A percentile compares a stretch with the other conserved stretches of the same genome.
Evolutionary conservation across 1,139 yeast genomes (phyloP).

Genomic region (Protomyces inundatus): DNA sequence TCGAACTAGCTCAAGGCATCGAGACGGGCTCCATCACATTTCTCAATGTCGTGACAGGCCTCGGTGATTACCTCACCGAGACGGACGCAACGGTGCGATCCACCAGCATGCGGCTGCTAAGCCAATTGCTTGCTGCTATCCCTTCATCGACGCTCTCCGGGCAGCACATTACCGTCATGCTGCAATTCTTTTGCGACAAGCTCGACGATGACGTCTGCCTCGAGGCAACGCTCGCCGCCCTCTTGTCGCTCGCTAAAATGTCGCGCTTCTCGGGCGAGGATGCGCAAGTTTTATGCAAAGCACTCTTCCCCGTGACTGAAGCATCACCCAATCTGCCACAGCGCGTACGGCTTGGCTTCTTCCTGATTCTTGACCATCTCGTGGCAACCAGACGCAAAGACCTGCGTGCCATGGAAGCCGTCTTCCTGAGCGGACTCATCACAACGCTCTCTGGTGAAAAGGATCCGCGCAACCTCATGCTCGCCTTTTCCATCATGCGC

Average conservation of each 20-base stretch:
- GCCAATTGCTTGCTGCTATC: neutral
- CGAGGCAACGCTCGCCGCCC: constrained; percentile 8
- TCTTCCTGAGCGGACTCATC: constrained; percentile 54
- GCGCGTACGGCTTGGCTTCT: constrained; percentile 56
- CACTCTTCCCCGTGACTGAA: constrained; percentile 6
- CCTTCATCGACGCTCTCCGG: constrained; percentile 18
- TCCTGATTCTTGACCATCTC: constrained; percentile 47
- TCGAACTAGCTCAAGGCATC: neutral
- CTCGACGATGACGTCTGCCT: constrained; percentile 19
- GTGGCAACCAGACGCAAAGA: constrained; percentile 36
- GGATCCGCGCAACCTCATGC: constrained; percentile 79
- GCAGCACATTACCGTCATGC: constrained; percentile 20
- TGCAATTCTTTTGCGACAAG: constrained; percentile 23
- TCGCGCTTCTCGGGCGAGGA: constrained; percentile 7
- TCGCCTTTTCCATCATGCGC: constrained; percentile 59
- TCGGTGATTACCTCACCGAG: constrained; percentile 63
- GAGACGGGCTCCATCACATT: constrained; percentile 41
- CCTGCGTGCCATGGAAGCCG: constrained; percentile 39
- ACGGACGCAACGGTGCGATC: constrained; percentile 54
- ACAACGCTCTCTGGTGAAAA: constrained; percentile 80
- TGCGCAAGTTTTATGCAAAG: neutral
- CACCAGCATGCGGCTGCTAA: constrained; percentile 32
- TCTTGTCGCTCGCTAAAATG: constrained; percentile 21
- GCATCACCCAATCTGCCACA: constrained; percentile 48
- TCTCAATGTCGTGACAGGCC: constrained; percentile 49